Percentiles rank a stretch among this genome's conserved stretches.
These are phyloP conservation scores for Fusarium longipes DNA, from an alignment of 2,329 filamentous ascomycete species.

Conservation along the genomic window DNA sequence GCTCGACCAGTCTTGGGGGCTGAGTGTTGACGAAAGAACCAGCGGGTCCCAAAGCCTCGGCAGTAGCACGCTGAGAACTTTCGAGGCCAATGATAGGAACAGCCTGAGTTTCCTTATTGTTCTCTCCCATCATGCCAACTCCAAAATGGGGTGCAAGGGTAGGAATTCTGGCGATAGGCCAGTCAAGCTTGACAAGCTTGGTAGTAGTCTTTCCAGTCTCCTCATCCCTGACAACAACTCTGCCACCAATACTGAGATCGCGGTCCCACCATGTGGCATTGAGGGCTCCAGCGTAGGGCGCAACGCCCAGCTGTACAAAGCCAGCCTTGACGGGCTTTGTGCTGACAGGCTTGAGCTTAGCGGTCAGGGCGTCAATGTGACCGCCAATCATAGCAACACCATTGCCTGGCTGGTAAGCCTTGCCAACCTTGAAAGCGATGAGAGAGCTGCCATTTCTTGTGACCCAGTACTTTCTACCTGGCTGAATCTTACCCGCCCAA, in stretches of 20 bases:
- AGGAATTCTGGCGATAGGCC: constrained; percentile 93
- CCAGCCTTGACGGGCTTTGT: constrained; percentile 86
- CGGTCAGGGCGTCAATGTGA: constrained; percentile 92
- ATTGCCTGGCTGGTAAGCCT: constrained; percentile 83
- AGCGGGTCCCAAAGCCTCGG: constrained; percentile 65
- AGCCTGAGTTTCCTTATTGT: constrained; percentile 92
- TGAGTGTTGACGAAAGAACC: constrained; percentile 85
- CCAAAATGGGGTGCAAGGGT: constrained; percentile 96
- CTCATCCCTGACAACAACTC: constrained; percentile 83
- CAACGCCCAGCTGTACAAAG: constrained; percentile 89
- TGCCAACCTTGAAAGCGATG: constrained; percentile 86
- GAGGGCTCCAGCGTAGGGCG: constrained; percentile 89
- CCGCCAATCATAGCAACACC: constrained; percentile 90
- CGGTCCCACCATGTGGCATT: constrained; percentile 97
- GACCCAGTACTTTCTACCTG: constrained; percentile 89
- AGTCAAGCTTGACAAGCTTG: constrained; percentile 89
- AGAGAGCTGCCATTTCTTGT: constrained; percentile 87
- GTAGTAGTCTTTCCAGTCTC: constrained; percentile 79
- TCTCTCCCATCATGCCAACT: constrained; percentile 71
- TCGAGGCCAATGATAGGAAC: constrained; percentile 94
- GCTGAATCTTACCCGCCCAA: constrained; percentile 78
- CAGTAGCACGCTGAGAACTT: constrained; percentile 61
- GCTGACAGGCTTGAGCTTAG: constrained; percentile 90
- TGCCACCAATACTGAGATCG: constrained; percentile 89
- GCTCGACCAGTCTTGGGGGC: constrained; percentile 83